Conservation (phyloP, 148 eudicot species). For the Chenopodium album region DNA sequence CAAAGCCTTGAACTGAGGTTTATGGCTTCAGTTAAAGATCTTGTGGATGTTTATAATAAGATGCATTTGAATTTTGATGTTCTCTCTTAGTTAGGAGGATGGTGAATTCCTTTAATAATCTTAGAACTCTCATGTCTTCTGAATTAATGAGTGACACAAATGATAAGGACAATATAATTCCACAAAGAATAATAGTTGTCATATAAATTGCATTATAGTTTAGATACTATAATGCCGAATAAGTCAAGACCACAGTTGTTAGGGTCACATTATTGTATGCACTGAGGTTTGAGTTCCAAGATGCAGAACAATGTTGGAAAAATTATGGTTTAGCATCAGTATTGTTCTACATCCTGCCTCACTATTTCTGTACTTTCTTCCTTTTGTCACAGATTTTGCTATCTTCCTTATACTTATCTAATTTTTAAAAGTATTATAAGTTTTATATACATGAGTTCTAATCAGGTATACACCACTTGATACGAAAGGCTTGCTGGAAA, state of each 20-base stretch:
- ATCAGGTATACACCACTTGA: constrained; percentile 78
- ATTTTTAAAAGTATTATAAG: neutral
- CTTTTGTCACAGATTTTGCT: neutral
- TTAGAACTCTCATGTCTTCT: neutral
- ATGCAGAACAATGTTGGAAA: neutral
- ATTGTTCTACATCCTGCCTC: neutral
- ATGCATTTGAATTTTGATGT: neutral
- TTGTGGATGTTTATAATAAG: neutral
- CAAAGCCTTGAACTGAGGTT: neutral
- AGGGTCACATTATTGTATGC: neutral
- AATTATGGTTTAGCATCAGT: neutral
- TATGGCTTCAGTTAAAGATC: too few species aligned
- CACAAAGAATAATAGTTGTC: too few species aligned
- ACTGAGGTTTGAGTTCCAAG: neutral
- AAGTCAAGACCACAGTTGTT: neutral
- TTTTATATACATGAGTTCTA: constrained; percentile 25
- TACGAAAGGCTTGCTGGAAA: constrained; percentile 78
- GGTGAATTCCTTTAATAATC: neutral
- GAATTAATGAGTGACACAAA: too few species aligned
- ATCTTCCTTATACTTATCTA: neutral
- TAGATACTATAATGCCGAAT: neutral
- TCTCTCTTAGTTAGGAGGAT: neutral
- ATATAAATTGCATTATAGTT: neutral
- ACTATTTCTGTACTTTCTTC: neutral
- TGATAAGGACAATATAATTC: too few species aligned